Conservation (phyloP, 1,284 basidiomycete genomes). For the Irpex sp. region DNA sequence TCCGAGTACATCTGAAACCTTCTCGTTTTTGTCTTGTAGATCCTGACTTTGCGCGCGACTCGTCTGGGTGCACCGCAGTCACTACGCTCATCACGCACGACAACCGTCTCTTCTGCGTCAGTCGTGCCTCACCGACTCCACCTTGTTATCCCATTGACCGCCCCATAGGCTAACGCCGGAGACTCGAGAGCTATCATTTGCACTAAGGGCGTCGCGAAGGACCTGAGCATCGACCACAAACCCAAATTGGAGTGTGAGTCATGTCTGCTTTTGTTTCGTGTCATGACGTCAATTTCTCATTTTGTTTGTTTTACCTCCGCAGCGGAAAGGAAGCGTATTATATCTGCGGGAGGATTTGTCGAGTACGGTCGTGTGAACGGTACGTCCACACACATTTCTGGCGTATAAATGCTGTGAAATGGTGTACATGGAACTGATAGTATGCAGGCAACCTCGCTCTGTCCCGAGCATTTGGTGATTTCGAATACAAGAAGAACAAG, state of each 20-base stretch:
- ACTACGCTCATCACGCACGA: conserved; percentile 80
- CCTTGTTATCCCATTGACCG: background rate
- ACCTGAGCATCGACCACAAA: conserved; percentile 95
- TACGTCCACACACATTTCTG: conserved; percentile 31
- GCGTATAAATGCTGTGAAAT: background rate
- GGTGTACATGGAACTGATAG: background rate
- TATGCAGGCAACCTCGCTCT: conserved; percentile 88
- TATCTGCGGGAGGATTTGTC: conserved; percentile 93
- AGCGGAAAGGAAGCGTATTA: conserved; percentile 88
- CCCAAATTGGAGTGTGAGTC: conserved; percentile 82
- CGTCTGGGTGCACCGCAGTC: conserved; percentile 97
- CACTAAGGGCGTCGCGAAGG: conserved; percentile 81
- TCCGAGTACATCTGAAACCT: conserved; percentile 4
- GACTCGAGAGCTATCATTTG: conserved; percentile 94
- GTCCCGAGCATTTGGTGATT: conserved; percentile 95
- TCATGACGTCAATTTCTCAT: conserved; percentile 4
- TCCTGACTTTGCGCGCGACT: conserved; percentile 86
- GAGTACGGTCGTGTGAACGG: conserved; percentile 98
- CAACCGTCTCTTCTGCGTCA: conserved; percentile 78
- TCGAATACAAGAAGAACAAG: conserved; percentile 97
- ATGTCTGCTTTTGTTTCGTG: conserved; percentile 1
- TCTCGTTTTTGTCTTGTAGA: conserved; percentile 42
- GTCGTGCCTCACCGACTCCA: conserved; percentile 21
- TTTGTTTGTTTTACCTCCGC: conserved; percentile 4
- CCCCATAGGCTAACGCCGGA: conserved; percentile 89